Percentiles rank a stretch among this genome's conserved stretches.
Conservation (phyloP, 169 alveolate species). For the Babesia caballi region DNA sequence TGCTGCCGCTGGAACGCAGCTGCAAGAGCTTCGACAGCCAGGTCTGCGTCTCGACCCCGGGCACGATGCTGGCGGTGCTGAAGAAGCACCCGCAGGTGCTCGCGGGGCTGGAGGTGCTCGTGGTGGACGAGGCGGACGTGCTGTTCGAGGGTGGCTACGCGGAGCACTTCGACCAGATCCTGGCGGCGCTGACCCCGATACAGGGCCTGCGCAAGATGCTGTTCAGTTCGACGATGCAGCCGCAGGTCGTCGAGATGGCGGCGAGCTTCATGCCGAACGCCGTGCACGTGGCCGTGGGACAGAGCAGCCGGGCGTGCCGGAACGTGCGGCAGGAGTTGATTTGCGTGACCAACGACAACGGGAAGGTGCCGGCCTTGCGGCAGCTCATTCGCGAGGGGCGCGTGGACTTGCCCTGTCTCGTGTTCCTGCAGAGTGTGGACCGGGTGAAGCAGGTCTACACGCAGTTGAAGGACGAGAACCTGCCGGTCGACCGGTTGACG, state of each 20-base stretch:
- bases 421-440: slow-evolving; percentile 60
- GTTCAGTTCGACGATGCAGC: slow-evolving; percentile 63
- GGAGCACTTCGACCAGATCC: slow-evolving; percentile 38
- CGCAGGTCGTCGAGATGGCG: slow-evolving; percentile 35
- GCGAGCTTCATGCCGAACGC: slow-evolving; percentile 42
- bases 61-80: slow-evolving; percentile 28
- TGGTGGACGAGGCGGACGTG: slow-evolving; percentile 99
- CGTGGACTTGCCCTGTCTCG: slow-evolving; percentile 63
- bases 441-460: slow-evolving; percentile 48
- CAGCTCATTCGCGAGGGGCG: slow-evolving; percentile 76
- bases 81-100: slow-evolving; percentile 65
- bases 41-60: slow-evolving; percentile 57
- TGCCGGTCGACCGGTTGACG: slow-evolving; percentile 53
- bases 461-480: slow-evolving; percentile 37
- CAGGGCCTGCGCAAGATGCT: slow-evolving; percentile 13
- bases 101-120: slow-evolving; percentile 85
- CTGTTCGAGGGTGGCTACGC: slow-evolving; percentile 78
- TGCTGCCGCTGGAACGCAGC: slow-evolving; percentile 38
- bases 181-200: neutral
- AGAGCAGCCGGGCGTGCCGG: slow-evolving; percentile 61
- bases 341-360: slow-evolving; percentile 74
- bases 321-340: slow-evolving; percentile 72
- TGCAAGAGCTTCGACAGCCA: slow-evolving; percentile 11
- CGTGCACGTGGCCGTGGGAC: slow-evolving; percentile 41
- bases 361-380: slow-evolving; percentile 63